Evolutionary conservation across 2,329 filamentous ascomycete genomes (phyloP).

Genomic region (Pseudogymnoascus sp.): DNA sequence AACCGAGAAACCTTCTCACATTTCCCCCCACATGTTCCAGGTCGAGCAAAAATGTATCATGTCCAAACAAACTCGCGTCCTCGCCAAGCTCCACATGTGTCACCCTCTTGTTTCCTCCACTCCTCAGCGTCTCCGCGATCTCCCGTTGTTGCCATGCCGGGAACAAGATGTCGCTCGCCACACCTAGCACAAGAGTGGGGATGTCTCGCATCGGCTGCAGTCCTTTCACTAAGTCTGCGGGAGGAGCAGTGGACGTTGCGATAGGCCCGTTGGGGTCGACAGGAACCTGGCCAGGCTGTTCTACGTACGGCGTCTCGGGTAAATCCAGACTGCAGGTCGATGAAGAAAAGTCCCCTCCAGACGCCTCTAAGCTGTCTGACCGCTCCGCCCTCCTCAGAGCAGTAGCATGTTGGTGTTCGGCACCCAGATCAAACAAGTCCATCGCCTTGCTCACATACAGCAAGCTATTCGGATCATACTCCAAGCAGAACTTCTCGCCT

Average conservation of each 20-base stretch:
- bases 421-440: slow-evolving; percentile 92
- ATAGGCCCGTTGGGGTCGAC: slow-evolving; percentile 29
- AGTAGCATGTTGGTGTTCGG: slow-evolving; percentile 58
- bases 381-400: slow-evolving; percentile 55
- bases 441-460: slow-evolving; percentile 98
- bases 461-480: slow-evolving; percentile 92
- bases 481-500: slow-evolving; percentile 94
- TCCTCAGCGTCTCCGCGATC: slow-evolving; percentile 74
- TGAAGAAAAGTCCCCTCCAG: slow-evolving; percentile 27
- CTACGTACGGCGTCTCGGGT: slow-evolving; percentile 77
- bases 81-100: slow-evolving; percentile 88
- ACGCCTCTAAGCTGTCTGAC: slow-evolving; percentile 48
- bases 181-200: slow-evolving; percentile 82
- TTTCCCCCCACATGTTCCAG: slow-evolving; percentile 85
- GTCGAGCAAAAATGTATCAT: slow-evolving; percentile 93
- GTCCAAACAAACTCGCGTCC: slow-evolving; percentile 89
- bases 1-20: slow-evolving; percentile 66
- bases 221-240: slow-evolving; percentile 72
- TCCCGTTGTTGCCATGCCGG: slow-evolving; percentile 97
- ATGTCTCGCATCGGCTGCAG: slow-evolving; percentile 65
- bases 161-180: slow-evolving; percentile 92
- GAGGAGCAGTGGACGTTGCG: slow-evolving; percentile 47
- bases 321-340: slow-evolving; percentile 71
- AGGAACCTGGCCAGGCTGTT: slow-evolving; percentile 54
- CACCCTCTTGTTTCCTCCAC: slow-evolving; percentile 71